phyloP scores from a whole-genome alignment of 1,284 basidiomycete genomes.

The Pascua guehoae region DNA sequence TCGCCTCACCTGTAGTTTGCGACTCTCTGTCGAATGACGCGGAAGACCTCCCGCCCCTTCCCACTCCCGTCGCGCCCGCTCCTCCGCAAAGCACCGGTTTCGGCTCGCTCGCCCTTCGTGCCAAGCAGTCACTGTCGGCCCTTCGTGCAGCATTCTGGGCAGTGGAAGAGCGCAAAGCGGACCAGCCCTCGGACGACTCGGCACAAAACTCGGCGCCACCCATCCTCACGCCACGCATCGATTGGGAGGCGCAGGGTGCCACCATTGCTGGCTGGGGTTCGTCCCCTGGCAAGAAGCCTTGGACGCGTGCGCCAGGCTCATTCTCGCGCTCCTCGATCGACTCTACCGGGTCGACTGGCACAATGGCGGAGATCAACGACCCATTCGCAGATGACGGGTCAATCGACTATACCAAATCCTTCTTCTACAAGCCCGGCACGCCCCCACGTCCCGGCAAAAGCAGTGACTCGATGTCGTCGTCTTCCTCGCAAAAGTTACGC shows the following conservation, averaged over 20 bases:
- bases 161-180: not conserved
- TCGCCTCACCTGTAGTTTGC: constrained; percentile 37
- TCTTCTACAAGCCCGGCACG: constrained; percentile 49
- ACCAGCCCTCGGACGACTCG: not conserved
- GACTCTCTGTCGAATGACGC: constrained; percentile 42
- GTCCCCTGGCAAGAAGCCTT: constrained; percentile 4
- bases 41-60: constrained; percentile 44
- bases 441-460: constrained; percentile 25
- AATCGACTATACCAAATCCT: constrained; percentile 47
- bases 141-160: constrained; percentile 30
- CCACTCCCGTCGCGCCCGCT: constrained; percentile 14
- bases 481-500: not conserved
- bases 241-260: constrained; percentile 34
- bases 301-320: too few relatives aligned
- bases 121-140: constrained; percentile 33
- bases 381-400: constrained; percentile 12
- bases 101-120: constrained; percentile 24
- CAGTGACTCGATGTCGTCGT: not conserved
- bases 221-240: constrained; percentile 34
- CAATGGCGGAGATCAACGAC: constrained; percentile 12
- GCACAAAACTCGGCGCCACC: constrained; percentile 12
- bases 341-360: constrained; percentile 9
- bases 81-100: constrained; percentile 9
- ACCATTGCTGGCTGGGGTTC: constrained; percentile 41
- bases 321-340: constrained; percentile 6